phyloP scores from a whole-genome alignment of 768 basidiomycete species.

The Boletus barrowsii region DNA sequence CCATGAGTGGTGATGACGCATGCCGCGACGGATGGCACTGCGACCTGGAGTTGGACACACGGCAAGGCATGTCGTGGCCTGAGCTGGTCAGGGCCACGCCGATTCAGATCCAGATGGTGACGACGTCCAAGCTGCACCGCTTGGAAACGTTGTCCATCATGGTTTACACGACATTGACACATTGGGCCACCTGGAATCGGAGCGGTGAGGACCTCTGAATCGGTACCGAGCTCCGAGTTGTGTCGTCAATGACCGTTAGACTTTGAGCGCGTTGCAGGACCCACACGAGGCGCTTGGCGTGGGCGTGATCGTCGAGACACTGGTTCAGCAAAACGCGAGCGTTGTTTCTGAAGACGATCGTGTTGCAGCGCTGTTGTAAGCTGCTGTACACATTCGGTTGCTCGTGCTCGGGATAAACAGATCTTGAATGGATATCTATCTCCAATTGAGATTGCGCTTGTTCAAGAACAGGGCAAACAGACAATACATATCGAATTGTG shows the following conservation, averaged over 20 bases:
- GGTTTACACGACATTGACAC: no score
- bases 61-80: no score
- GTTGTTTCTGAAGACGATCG: slow-evolving; percentile 10
- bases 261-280: not conserved
- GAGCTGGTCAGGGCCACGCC: no score
- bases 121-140: no score
- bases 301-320: slow-evolving; percentile 17
- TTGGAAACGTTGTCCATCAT: no score
- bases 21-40: no score
- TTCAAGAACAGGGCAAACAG: not conserved
- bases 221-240: not conserved
- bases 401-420: not conserved
- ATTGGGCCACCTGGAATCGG: no score
- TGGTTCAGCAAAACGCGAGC: slow-evolving; percentile 13
- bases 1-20: not conserved
- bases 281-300: slow-evolving; percentile 15
- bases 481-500: slow-evolving; percentile 3
- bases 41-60: no score
- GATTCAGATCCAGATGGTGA: no score
- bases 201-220: not conserved
- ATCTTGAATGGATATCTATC: no score
- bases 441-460: no score
- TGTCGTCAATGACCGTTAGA: no score
- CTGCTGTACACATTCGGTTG: not conserved
- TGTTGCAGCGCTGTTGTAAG: not conserved